Percentiles rank a stretch among this genome's conserved stretches.
phyloP scores from a whole-genome alignment of 805 yeast species.

The Nakazawaea sp. region DNA sequence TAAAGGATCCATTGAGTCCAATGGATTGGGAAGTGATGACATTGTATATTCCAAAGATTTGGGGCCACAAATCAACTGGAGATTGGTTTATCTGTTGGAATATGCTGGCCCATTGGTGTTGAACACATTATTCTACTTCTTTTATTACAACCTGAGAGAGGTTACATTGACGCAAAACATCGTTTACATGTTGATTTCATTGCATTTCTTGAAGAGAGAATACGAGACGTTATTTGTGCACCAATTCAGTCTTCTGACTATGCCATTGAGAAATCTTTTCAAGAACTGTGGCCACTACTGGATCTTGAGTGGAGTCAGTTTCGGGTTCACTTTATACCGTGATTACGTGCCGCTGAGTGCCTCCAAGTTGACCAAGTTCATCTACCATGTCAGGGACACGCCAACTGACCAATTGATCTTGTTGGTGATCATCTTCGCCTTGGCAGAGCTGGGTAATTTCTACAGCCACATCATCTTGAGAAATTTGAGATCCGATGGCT shows the following conservation, averaged over 20 bases:
- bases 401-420: slow-evolving; percentile 22
- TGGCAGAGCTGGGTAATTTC: slow-evolving; percentile 68
- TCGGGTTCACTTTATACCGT: slow-evolving; percentile 25
- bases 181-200: slow-evolving; percentile 48
- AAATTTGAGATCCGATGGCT: slow-evolving; percentile 45
- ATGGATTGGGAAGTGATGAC: slow-evolving; percentile 30
- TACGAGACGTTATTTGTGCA: slow-evolving; percentile 82
- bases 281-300: slow-evolving; percentile 91
- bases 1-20: slow-evolving; percentile 36
- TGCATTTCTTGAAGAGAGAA: slow-evolving; percentile 86
- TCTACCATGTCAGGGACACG: slow-evolving; percentile 40
- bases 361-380: slow-evolving; percentile 17
- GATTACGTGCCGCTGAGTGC: slow-evolving; percentile 12
- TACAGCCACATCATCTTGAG: slow-evolving; percentile 65
- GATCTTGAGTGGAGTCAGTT: slow-evolving; percentile 69
- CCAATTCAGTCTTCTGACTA: slow-evolving; percentile 79
- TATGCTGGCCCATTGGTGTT: slow-evolving; percentile 84
- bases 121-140: slow-evolving; percentile 61
- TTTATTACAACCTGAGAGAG: slow-evolving; percentile 26
- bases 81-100: slow-evolving; percentile 82
- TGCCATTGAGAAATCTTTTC: slow-evolving; percentile 85
- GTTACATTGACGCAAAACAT: slow-evolving; percentile 48
- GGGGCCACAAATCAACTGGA: slow-evolving; percentile 92
- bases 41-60: slow-evolving; percentile 72
- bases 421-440: slow-evolving; percentile 39